Percentiles rank a stretch among this genome's conserved stretches.
Evolutionary conservation across 23 red algal species (phyloP).

Genomic region (Cyanidiococcus yangmingshanensis): DNA sequence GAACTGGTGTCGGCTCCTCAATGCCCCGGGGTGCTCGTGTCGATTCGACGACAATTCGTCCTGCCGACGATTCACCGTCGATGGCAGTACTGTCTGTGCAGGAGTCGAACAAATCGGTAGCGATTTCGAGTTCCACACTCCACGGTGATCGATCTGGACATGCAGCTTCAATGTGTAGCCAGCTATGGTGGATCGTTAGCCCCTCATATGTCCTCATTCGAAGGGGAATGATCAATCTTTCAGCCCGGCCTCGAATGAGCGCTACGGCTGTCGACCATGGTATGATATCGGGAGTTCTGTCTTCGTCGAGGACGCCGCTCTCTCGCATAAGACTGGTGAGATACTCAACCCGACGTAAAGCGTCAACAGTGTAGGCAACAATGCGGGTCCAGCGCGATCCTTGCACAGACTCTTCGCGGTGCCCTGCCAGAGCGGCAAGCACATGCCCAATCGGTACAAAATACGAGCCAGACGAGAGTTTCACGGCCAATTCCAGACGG

Average conservation of each 20-base stretch:
- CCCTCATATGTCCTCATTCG: not conserved
- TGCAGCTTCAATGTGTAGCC: not conserved
- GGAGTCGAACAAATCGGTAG: constrained; percentile 4
- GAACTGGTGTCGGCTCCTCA: too few relatives aligned
- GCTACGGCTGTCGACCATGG: not conserved
- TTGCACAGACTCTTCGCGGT: not conserved
- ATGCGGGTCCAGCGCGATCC: not conserved
- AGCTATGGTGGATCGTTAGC: not conserved
- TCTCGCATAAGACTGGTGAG: not conserved
- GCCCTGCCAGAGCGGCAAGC: not conserved
- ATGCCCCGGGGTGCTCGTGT: too few relatives aligned
- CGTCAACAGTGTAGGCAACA: not conserved
- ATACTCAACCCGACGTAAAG: not conserved
- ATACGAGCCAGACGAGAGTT: not conserved
- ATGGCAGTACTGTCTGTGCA: not conserved
- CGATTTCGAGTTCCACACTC: not conserved
- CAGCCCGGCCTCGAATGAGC: not conserved
- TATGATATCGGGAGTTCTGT: not conserved
- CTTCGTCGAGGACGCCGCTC: not conserved
- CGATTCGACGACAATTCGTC: not conserved
- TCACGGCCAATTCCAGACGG: not conserved
- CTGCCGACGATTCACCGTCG: not conserved
- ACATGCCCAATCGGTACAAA: not conserved
- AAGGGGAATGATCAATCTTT: not conserved
- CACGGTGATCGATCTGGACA: not conserved